Evolutionary conservation across 2,329 filamentous ascomycete species (phyloP), one percentile per base, ranked within the genome.

Genomic region (Metarhizium humberi): DNA sequence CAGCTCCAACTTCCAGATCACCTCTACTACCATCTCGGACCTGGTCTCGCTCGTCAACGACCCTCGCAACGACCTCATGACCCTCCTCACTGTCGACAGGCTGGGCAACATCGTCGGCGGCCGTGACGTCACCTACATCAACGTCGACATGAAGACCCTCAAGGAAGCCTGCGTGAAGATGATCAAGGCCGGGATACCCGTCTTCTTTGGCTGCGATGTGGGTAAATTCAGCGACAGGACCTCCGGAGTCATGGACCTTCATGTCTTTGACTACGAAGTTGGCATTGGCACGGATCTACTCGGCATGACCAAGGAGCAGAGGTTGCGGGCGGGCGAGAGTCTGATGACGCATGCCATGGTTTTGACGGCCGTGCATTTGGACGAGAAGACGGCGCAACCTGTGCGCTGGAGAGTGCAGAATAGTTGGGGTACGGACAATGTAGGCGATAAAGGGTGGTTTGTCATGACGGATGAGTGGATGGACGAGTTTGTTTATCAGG

Each of bases 331-430:
- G 0, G 84, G 88, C 11, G 90, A 95, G 72, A 86, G 81, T 54
- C 78, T 82, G 52, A 95, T 96, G 90, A 95, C 90, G 1, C 91
- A 95, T 64, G 91, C 91, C 4, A 95, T 95, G 91, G 89, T 95
- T 0, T 71, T 96, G 58, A 95, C 90, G 2, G 91, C 83, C 1
- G 91, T 95, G 49, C 90, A 96, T 66, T 69, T 95, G 3, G 85
- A 88, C 57, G 75, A 79, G 32, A 72, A 81, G 57, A 71, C 68
- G 1, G 84, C 82, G 1, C 80, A 82, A 69, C 78, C 83, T 2
- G 80, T 90, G 1, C 75, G 90, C 48, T 96, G 91, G 91, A 77
- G 90, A 54, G 89, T 95, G 6, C 87, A 95, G 78, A 95, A 95
- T 67, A 87, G 82, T 55, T 95, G 90, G 90, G 88, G 87, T 13